Evolutionary conservation across 1,139 yeast species (phyloP).

Genomic region (Pichia sp.): DNA sequence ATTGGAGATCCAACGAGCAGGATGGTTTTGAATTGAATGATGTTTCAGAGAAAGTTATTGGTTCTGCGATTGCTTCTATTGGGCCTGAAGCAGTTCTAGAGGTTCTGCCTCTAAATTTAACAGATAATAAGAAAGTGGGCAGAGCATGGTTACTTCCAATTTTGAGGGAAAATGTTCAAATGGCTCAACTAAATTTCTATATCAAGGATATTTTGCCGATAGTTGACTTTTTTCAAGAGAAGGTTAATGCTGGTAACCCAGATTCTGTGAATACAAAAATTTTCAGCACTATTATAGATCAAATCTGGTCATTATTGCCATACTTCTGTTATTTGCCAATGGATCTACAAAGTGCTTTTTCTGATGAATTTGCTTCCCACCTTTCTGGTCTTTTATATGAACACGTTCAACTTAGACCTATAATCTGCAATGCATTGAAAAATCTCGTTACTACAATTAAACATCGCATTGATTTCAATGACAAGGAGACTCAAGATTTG

Average conservation of each 20-base stretch:
- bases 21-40: slow-evolving; percentile 62
- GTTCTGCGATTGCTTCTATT: slow-evolving; percentile 67
- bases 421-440: slow-evolving; percentile 75
- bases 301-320: slow-evolving; percentile 87
- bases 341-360: slow-evolving; percentile 59
- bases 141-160: slow-evolving; percentile 96
- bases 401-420: slow-evolving; percentile 65
- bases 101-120: slow-evolving; percentile 70
- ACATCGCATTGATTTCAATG: slow-evolving; percentile 36
- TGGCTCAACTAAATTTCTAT: slow-evolving; percentile 62
- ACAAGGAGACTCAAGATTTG: slow-evolving; percentile 45
- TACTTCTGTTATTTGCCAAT: slow-evolving; percentile 81
- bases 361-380: slow-evolving; percentile 68
- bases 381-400: slow-evolving; percentile 71
- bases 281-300: slow-evolving; percentile 77
- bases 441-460: slow-evolving; percentile 71
- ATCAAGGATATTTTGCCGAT: slow-evolving; percentile 60
- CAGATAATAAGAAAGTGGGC: slow-evolving; percentile 47
- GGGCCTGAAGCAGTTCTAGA: slow-evolving; percentile 82
- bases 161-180: slow-evolving; percentile 75
- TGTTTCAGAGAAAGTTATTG: slow-evolving; percentile 74
- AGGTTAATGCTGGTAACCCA: slow-evolving; percentile 37
- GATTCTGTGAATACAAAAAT: slow-evolving; percentile 66
- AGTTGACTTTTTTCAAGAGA: slow-evolving; percentile 48
- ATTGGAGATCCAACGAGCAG: slow-evolving; percentile 75